Conservation (phyloP, 2,329 filamentous ascomycete species). For the Exophiala bonariae region DNA sequence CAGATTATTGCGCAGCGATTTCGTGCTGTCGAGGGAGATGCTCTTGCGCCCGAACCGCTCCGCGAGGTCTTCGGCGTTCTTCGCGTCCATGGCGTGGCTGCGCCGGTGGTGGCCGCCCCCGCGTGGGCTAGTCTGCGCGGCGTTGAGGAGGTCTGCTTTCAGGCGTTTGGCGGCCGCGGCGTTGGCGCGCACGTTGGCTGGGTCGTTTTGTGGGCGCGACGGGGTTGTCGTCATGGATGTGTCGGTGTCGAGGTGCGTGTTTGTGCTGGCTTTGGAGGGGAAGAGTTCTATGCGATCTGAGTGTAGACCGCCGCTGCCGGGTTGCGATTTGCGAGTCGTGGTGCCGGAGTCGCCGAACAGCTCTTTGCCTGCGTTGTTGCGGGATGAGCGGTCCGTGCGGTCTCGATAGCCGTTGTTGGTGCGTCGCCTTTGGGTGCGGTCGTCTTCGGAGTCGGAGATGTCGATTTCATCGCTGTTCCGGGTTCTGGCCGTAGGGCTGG, state of each 20-base stretch:
- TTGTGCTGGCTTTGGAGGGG: constrained; percentile 40
- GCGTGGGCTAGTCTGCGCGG: constrained; percentile 31
- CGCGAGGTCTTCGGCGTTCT: constrained; percentile 54
- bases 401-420: constrained; percentile 43
- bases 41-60: constrained; percentile 28
- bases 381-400: constrained; percentile 39
- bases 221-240: constrained; percentile 32
- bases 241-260: constrained; percentile 14
- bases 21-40: constrained; percentile 28
- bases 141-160: constrained; percentile 61
- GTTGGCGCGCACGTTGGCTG: constrained; percentile 25
- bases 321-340: constrained; percentile 31
- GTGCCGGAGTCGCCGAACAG: constrained; percentile 54
- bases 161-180: constrained; percentile 36
- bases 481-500: constrained; percentile 58
- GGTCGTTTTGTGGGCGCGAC: constrained; percentile 44
- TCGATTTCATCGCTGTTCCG: constrained; percentile 42
- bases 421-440: constrained; percentile 35
- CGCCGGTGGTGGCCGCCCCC: constrained; percentile 48
- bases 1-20: constrained; percentile 21
- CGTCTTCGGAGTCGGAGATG: constrained; percentile 36
- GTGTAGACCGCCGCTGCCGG: constrained; percentile 40
- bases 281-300: constrained; percentile 41
- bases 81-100: constrained; percentile 53
- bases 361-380: constrained; percentile 50